These are phyloP conservation scores for Chlamydomonas schloesseri DNA, from an alignment of 139 green algal genomes.

Conservation along the genomic window DNA sequence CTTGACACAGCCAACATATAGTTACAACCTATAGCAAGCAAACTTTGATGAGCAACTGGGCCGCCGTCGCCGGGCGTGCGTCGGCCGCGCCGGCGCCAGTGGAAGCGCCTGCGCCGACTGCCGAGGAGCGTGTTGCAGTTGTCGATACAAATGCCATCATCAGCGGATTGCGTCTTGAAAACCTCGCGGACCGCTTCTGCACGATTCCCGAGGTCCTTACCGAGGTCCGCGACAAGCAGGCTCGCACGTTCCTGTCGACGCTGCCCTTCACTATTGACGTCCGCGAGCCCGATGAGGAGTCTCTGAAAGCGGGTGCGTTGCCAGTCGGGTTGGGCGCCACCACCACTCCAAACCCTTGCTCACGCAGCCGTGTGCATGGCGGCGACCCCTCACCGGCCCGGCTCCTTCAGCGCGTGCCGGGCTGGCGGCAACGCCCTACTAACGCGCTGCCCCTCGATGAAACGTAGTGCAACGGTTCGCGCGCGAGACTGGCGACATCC, in stretches of 20 bases:
- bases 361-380: too few species aligned
- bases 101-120: neutral
- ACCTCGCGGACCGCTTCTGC: conserved; percentile 67
- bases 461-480: conserved; percentile 88
- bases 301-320: conserved; percentile 73
- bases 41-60: neutral
- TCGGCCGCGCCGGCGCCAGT: neutral
- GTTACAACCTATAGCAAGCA: too few species aligned
- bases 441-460: neutral
- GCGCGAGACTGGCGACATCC: conserved; percentile 87
- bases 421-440: too few species aligned
- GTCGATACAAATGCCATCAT: conserved; percentile 95
- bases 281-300: conserved; percentile 78
- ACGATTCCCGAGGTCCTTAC: conserved; percentile 86
- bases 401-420: too few species aligned
- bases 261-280: conserved; percentile 76
- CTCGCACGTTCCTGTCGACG: conserved; percentile 66
- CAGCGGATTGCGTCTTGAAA: conserved; percentile 68
- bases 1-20: too few species aligned
- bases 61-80: conserved; percentile 20
- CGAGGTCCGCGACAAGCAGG: conserved; percentile 86
- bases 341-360: too few species aligned
- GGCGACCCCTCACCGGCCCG: too few species aligned
- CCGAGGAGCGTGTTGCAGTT: conserved; percentile 55
- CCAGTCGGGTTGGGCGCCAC: too few species aligned